A percentile compares a stretch with the other conserved stretches of the same genome.
Conservation (phyloP, 2,329 filamentous ascomycete species). For the Trichoderma cornu-damae region DNA sequence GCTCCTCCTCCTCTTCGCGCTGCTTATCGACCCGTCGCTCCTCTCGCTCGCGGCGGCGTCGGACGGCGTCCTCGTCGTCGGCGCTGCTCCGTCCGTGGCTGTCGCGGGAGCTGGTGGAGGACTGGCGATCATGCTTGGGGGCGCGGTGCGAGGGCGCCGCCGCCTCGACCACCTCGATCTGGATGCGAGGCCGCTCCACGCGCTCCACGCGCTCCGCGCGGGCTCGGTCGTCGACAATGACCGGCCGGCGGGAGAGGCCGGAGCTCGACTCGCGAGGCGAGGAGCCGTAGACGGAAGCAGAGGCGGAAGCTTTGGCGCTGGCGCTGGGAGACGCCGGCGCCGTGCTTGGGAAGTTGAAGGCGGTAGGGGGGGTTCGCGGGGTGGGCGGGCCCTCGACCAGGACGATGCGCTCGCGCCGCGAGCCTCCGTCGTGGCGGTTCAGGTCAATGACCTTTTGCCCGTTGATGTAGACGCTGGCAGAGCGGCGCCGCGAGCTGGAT, state of each 20-base stretch:
- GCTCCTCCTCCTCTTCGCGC: constrained; percentile 28
- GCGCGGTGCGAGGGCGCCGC: constrained; percentile 23
- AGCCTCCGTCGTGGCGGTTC: constrained; percentile 28
- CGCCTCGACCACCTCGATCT: constrained; percentile 36
- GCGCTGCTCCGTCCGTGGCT: constrained; percentile 29
- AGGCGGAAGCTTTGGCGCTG: constrained; percentile 25
- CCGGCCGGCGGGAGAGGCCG: constrained; percentile 28
- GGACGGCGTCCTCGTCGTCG: constrained; percentile 28
- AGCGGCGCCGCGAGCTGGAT: constrained; percentile 30
- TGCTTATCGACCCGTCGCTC: constrained; percentile 24
- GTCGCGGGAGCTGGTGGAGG: constrained; percentile 35
- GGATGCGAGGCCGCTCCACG: constrained; percentile 26
- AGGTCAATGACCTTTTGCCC: constrained; percentile 34
- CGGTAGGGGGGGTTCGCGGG: constrained; percentile 44
- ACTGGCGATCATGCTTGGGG: constrained; percentile 33
- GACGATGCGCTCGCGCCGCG: constrained; percentile 40
- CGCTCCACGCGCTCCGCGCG: constrained; percentile 20
- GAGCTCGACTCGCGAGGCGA: constrained; percentile 23
- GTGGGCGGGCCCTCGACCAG: constrained; percentile 43
- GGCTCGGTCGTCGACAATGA: constrained; percentile 38
- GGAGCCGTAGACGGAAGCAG: constrained; percentile 22
- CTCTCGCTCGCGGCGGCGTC: constrained; percentile 25
- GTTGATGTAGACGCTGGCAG: constrained; percentile 36
- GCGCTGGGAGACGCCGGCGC: constrained; percentile 38
- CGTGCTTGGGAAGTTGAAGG: constrained; percentile 37